These are phyloP conservation scores for Trametes meyenii DNA, from an alignment of 768 basidiomycete genomes.

Conservation along the genomic window DNA sequence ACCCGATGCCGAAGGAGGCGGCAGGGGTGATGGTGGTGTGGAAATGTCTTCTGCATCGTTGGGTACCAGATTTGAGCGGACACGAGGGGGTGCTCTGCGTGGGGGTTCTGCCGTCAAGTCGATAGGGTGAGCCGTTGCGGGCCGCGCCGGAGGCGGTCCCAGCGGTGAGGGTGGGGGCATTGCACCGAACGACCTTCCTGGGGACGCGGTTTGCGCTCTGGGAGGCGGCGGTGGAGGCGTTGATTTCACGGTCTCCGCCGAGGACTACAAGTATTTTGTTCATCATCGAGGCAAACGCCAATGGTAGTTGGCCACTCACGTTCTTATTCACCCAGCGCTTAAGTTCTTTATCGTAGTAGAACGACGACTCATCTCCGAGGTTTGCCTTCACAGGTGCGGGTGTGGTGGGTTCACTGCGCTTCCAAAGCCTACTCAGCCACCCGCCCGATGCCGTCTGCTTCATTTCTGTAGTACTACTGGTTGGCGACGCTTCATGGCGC, in stretches of 20 bases:
- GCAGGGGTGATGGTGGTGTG: slow-evolving; percentile 33
- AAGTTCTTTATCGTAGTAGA: slow-evolving; percentile 93
- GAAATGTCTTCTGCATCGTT: slow-evolving; percentile 37
- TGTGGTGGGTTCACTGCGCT: slow-evolving; percentile 50
- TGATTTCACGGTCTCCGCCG: slow-evolving; percentile 54
- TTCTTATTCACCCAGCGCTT: slow-evolving; percentile 97
- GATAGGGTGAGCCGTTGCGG: slow-evolving; percentile 58
- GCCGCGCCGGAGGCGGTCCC: slow-evolving; percentile 51
- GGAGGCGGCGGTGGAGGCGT: slow-evolving; percentile 77
- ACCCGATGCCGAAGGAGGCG: slow-evolving; percentile 16
- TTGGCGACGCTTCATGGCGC: neutral
- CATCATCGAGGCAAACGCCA: neutral
- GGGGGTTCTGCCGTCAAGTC: slow-evolving; percentile 49
- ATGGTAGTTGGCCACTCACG: slow-evolving; percentile 43
- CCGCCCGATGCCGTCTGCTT: slow-evolving; percentile 41
- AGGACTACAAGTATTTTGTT: slow-evolving; percentile 46
- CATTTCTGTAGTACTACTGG: slow-evolving; percentile 26
- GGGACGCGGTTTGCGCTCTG: slow-evolving; percentile 85
- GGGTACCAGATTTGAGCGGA: slow-evolving; percentile 68
- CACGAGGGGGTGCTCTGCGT: slow-evolving; percentile 53
- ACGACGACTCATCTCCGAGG: slow-evolving; percentile 86
- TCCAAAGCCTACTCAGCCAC: slow-evolving; percentile 88
- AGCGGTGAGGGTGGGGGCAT: slow-evolving; percentile 38
- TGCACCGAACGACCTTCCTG: slow-evolving; percentile 51
- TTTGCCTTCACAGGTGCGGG: slow-evolving; percentile 86